Evolutionary conservation across 208 protist species (phyloP).

Genomic region (Trypanosoma caninum): DNA sequence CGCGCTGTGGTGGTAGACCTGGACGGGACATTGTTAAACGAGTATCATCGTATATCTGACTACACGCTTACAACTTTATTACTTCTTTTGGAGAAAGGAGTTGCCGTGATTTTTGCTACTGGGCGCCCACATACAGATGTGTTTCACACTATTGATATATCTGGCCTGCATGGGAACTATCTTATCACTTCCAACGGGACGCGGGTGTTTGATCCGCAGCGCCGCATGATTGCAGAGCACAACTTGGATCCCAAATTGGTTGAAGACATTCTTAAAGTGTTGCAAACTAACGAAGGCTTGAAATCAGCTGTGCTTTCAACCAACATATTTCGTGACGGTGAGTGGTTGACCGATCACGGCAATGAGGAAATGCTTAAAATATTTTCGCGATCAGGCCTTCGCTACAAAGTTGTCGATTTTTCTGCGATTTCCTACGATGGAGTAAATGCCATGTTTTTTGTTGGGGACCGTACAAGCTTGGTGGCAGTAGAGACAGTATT

Average conservation of each 20-base stretch:
- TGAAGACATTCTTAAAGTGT: slow-evolving; percentile 42
- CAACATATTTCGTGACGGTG: slow-evolving; percentile 56
- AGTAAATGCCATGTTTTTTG: slow-evolving; percentile 36
- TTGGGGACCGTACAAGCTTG: slow-evolving; percentile 30
- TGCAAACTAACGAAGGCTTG: not conserved
- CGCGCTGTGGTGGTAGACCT: slow-evolving; percentile 56
- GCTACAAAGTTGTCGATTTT: slow-evolving; percentile 36
- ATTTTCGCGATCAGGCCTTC: slow-evolving; percentile 40
- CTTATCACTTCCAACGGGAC: slow-evolving; percentile 79
- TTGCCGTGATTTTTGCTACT: slow-evolving; percentile 56
- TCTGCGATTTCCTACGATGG: slow-evolving; percentile 8
- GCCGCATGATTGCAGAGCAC: slow-evolving; percentile 26
- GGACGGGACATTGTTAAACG: slow-evolving; percentile 64
- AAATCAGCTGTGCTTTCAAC: slow-evolving; percentile 3
- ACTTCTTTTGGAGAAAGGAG: slow-evolving; percentile 19
- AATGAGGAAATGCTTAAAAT: slow-evolving; percentile 48
- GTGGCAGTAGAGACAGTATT: slow-evolving; percentile 26
- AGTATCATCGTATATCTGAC: slow-evolving; percentile 26
- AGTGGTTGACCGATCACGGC: slow-evolving; percentile 45
- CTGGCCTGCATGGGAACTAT: slow-evolving; percentile 41
- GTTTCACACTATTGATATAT: slow-evolving; percentile 43
- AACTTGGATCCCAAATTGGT: slow-evolving; percentile 40
- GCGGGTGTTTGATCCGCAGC: slow-evolving; percentile 42
- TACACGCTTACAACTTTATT: slow-evolving; percentile 34
- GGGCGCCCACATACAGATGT: slow-evolving; percentile 65